Percentiles rank a stretch among this genome's conserved stretches.
Evolutionary conservation across 129 eudicot genomes (phyloP).

Genomic region (Helianthus annuus): DNA sequence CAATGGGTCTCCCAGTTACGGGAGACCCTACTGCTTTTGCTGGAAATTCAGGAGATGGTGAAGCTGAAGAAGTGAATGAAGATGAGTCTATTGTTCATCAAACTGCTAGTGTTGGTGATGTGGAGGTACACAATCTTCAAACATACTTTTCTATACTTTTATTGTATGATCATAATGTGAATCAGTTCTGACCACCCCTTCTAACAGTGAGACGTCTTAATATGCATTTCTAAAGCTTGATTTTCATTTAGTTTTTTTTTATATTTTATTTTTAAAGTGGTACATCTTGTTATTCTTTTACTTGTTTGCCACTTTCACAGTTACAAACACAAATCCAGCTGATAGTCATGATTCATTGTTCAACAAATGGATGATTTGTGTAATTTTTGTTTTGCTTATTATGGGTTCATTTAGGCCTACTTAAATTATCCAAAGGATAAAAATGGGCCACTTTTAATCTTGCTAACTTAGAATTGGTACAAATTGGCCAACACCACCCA

Average conservation of each 20-base stretch:
- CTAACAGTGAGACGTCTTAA: not conserved
- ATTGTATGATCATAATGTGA: not conserved
- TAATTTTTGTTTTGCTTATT: too few species aligned
- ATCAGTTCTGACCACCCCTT: not conserved
- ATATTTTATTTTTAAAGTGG: not conserved
- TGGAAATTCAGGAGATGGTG: conserved; percentile 56
- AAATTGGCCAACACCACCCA: too few species aligned
- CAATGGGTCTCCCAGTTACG: conserved; percentile 84
- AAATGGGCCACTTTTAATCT: too few species aligned
- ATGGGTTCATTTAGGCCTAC: too few species aligned
- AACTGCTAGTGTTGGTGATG: conserved; percentile 88
- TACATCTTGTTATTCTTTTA: not conserved
- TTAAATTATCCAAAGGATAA: too few species aligned
- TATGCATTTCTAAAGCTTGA: not conserved
- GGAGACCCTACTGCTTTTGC: conserved; percentile 64
- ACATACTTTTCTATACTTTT: conserved; percentile 10
- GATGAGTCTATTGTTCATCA: conserved; percentile 92
- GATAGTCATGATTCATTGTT: too few species aligned
- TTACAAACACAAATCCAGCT: too few species aligned
- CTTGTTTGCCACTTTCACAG: not conserved
- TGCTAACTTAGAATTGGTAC: too few species aligned
- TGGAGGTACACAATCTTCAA: conserved; percentile 51
- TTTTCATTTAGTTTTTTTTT: not conserved
- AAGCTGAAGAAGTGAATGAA: conserved; percentile 64
- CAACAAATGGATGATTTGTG: too few species aligned